Conservation (phyloP, 192 early-diverging fungal genomes). For the Coemansia sp. region DNA sequence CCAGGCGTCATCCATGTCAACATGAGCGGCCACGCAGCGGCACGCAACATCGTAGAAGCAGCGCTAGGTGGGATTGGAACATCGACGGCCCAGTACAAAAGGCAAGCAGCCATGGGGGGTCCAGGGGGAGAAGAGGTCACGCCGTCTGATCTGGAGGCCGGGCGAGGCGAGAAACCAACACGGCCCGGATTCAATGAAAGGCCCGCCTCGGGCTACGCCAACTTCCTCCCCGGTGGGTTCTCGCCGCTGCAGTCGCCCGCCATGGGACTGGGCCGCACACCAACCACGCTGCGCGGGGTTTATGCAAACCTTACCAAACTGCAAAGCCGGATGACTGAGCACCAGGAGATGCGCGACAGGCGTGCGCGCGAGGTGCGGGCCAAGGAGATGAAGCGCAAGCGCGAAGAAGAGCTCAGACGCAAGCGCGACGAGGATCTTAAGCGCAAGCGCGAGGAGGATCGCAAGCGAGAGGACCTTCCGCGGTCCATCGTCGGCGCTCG, state of each 20-base stretch:
- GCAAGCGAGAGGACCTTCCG: conserved; percentile 15
- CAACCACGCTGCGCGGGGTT: conserved; percentile 43
- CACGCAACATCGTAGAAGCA: conserved; percentile 50
- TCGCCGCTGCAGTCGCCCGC: background rate
- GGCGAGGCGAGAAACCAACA: conserved; percentile 1
- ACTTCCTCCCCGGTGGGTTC: background rate
- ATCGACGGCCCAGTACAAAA: conserved; percentile 20
- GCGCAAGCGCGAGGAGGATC: conserved; percentile 16
- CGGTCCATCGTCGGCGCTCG: conserved; percentile 19
- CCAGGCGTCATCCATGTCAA: conserved; percentile 51
- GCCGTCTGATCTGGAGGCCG: conserved; percentile 44
- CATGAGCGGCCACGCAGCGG: conserved; percentile 50
- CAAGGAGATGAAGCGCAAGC: conserved; percentile 16
- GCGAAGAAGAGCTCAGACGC: conserved; percentile 12
- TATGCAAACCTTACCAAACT: conserved; percentile 51
- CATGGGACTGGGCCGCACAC: conserved; percentile 17
- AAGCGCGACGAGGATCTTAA: conserved; percentile 3
- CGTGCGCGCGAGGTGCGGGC: conserved; percentile 31
- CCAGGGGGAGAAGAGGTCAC: conserved; percentile 4
- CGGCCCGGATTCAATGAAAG: background rate
- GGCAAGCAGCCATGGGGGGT: background rate
- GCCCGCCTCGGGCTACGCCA: background rate
- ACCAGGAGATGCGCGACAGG: conserved; percentile 43
- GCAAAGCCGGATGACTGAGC: conserved; percentile 51
- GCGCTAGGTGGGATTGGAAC: conserved; percentile 39